Evolutionary conservation across 306 rosid genomes (phyloP), one percentile per base, ranked within the genome.

Genomic region (Macrotyloma uniflorum): DNA sequence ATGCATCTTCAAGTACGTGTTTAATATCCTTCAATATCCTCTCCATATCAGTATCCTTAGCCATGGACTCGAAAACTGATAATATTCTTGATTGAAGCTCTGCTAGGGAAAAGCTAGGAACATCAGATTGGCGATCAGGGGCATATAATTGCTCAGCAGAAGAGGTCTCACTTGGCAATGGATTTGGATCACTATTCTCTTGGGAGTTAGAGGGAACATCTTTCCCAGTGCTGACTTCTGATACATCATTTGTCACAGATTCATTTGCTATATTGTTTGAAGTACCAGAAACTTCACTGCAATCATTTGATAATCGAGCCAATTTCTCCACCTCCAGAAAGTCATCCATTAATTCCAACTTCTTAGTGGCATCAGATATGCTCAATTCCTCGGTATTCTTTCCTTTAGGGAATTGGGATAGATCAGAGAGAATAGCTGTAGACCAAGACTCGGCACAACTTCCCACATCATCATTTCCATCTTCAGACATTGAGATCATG

Each of bases 321-420:
- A 93, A 82, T 79, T 96, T 96, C 85, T 96, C 99, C 87, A 96
- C 96, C 89, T 96, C 99, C 86, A 96, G 81, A 86, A 96, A 96
- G 88, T 96, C 99, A 79, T 96, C 99, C 99, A 96, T 96, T 57
- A 96, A 91, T 67, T 90, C 93, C 88, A 96, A 85, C 83, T 86
- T 90, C 72, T 78, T 90, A 66, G 84, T 78, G 72, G 82, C 86
- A 81, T 88, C 96, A 42, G 93, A 86, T 83, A 81, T 89, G 85
- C 86, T 79, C 35, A 80, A 76, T 71, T 89, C 89, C 58, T 88
- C 91, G 26, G 62, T 68, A 76, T 79, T 80, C 85, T 86, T 90
- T 79, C 89, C 95, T 64, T 89, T 89, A 63, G 75, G 90, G 79
- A 76, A 24, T 65, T 88, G 93, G 81, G 92, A 80, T 70, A 87